These are phyloP conservation scores for Berberis thunbergii DNA, from an alignment of 164 flowering plant species.

Conservation along the genomic window DNA sequence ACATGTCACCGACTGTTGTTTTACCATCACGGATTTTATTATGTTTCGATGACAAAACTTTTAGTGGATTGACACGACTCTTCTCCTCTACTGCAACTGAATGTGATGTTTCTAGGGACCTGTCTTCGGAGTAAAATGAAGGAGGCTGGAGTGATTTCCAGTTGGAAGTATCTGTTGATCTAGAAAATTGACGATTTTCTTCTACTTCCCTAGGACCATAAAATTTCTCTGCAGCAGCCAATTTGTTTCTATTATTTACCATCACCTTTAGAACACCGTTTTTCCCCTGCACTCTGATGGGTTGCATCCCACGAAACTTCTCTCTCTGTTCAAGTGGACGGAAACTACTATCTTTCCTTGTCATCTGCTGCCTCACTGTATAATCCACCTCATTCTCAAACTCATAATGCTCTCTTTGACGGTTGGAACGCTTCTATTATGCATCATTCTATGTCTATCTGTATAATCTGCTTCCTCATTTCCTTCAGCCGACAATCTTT, in stretches of 20 bases:
- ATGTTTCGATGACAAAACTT: slow-evolving; percentile 21
- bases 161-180: slow-evolving; percentile 17
- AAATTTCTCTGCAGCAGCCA: slow-evolving; percentile 18
- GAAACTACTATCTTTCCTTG: slow-evolving; percentile 20
- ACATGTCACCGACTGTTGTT: slow-evolving; percentile 32
- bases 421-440: slow-evolving; percentile 17
- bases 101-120: slow-evolving; percentile 20
- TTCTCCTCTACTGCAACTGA: slow-evolving; percentile 21
- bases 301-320: slow-evolving; percentile 21
- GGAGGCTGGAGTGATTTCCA: slow-evolving; percentile 12
- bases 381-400: slow-evolving; percentile 18
- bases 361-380: slow-evolving; percentile 18
- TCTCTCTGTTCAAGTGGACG: slow-evolving; percentile 23
- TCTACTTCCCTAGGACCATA: slow-evolving; percentile 18
- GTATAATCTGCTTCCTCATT: slow-evolving; percentile 14
- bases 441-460: slow-evolving; percentile 16
- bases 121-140: slow-evolving; percentile 22
- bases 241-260: slow-evolving; percentile 46
- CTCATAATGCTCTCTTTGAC: slow-evolving; percentile 29
- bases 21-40: slow-evolving; percentile 20
- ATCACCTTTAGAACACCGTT: slow-evolving; percentile 76
- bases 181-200: slow-evolving; percentile 19
- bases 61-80: slow-evolving; percentile 19
- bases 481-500: slow-evolving; percentile 4
- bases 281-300: slow-evolving; percentile 68